Conservation (phyloP, 2,329 filamentous ascomycete species). For the Verticillium albo-atrum region DNA sequence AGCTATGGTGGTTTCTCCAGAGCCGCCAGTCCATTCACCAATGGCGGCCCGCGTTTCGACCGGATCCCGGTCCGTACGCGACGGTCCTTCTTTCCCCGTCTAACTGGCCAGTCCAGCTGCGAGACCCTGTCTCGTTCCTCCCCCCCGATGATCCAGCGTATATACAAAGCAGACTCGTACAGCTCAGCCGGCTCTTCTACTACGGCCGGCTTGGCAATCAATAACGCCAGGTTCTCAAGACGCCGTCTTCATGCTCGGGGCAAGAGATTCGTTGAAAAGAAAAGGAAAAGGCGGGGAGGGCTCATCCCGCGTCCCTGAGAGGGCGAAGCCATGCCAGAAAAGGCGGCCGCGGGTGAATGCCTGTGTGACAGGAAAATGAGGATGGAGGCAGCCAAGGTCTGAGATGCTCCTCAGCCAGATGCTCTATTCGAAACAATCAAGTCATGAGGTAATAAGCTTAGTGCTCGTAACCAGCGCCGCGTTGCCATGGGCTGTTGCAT, state of each 20-base stretch:
- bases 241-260: slow-evolving; percentile 2
- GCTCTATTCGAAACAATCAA: not conserved
- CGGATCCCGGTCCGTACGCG: not conserved
- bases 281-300: not conserved
- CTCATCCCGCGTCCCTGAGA: not conserved
- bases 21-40: not conserved
- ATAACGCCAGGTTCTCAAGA: slow-evolving; percentile 2
- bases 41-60: not conserved
- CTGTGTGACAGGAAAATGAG: not conserved
- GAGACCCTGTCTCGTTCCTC: not conserved
- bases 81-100: not conserved
- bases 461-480: slow-evolving; percentile 39
- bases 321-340: not conserved
- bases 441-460: not conserved
- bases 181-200: not conserved
- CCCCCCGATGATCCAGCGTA: not conserved
- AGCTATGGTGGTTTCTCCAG: not conserved
- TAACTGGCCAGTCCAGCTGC: not conserved
- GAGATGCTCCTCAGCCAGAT: not conserved
- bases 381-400: not conserved
- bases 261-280: not conserved
- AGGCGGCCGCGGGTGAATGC: not conserved
- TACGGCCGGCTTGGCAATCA: not conserved
- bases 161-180: slow-evolving; percentile 2
- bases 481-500: slow-evolving; percentile 35